Base-by-base conservation (phyloP, 345 rosid species). In the Eucalyptus curtisii region DNA sequence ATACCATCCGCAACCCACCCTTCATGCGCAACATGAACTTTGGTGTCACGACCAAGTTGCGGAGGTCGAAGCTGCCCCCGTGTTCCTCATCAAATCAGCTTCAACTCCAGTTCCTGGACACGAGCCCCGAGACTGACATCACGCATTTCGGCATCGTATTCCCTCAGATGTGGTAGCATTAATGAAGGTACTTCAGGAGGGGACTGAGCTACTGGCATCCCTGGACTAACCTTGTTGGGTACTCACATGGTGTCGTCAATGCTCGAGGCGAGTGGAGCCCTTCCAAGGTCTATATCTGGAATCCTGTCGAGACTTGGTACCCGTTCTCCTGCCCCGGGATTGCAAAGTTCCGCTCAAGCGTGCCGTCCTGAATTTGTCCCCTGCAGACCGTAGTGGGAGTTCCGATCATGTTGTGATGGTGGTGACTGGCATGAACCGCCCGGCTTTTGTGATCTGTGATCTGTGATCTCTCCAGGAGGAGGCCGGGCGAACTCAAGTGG, bases 11-110 rank as follows among this genome's bases (percentile, higher is more conserved):
- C 27, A 40, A 59, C 76, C 53, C 89, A 19, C 48, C 27, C 49
- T 42, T 92, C 52, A 66, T 87, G 90, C 61, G 57, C 7, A 25
- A 42, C 82, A 30, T 90, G 16, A 52, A 44, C 16, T 84, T 68
- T 76, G 87, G 86, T 2, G 92, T 87, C 31, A 57, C 88, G n/a
- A 81, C 90, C 66, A 92, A 90, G 86, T 89, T 91, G 17, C 90
- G 93, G 89, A 84, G 55, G 55, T 16, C 87, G 17, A 31, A 64
- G 22, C 31, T 89, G 19, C 45, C 33, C 53, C 89, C 85, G 17
- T 90, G 91, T 53, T 33, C 85, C 6, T 68, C 89, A 9, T 82
- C 42, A 7, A 82, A 88, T 25, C 86, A 86, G 90, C 91, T 93
- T 87, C 89, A 66, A 61, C 89, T 92, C 86, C 90, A 55, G 76